Conservation (phyloP, 768 basidiomycete species). For the Coprinellus micaceus region DNA sequence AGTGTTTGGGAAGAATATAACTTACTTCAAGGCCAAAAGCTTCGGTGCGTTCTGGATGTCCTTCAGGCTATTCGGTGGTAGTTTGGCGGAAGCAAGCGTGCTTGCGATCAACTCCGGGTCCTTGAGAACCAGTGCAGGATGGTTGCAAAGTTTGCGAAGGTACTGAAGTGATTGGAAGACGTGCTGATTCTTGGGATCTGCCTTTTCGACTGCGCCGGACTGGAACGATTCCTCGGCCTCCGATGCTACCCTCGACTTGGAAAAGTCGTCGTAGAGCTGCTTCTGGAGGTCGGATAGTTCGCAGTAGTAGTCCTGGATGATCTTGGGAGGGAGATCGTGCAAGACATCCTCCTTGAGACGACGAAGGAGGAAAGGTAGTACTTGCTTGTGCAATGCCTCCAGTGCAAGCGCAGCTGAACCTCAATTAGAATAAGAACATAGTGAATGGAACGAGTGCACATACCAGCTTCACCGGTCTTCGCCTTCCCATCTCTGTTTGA, state of each 20-base stretch:
- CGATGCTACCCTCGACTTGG: conserved; percentile 66
- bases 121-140: conserved; percentile 89
- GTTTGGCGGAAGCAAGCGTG: conserved; percentile 55
- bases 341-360: conserved; percentile 97
- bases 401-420: conserved; percentile 81
- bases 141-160: conserved; percentile 95
- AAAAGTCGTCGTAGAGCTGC: conserved; percentile 90
- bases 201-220: conserved; percentile 35
- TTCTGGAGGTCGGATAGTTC: conserved; percentile 95
- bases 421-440: no score
- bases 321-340: conserved; percentile 94
- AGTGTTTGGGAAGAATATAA: conserved; percentile 5
- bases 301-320: conserved; percentile 99
- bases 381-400: conserved; percentile 97
- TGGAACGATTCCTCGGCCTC: conserved; percentile 66
- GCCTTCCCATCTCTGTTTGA: conserved; percentile 94
- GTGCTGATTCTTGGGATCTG: conserved; percentile 64
- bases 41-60: conserved; percentile 95
- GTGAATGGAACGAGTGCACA: conserved; percentile 25
- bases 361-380: conserved; percentile 94
- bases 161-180: conserved; percentile 98
- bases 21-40: conserved; percentile 83
- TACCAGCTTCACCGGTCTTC: conserved; percentile 92
- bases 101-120: conserved; percentile 53
- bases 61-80: conserved; percentile 44